These are phyloP conservation scores for Yamadazyma sp. DNA, from an alignment of 1,139 yeast species.

Conservation along the genomic window DNA sequence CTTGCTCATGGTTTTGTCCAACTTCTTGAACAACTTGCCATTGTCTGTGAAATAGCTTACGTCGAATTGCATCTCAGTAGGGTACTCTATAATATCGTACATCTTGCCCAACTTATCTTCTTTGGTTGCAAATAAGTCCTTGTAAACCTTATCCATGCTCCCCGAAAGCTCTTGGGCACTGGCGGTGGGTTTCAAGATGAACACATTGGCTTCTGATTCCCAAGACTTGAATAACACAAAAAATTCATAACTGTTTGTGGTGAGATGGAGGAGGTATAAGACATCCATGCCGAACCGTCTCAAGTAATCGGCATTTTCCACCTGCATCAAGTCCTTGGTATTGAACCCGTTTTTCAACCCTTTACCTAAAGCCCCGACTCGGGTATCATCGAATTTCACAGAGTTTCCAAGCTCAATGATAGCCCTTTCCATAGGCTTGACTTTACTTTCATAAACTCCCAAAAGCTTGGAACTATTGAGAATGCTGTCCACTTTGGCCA, in stretches of 20 bases:
- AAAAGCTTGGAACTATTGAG: slow-evolving; percentile 62
- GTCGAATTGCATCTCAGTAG: slow-evolving; percentile 52
- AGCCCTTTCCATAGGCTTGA: slow-evolving; percentile 69
- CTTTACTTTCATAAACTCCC: slow-evolving; percentile 77
- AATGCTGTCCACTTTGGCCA: slow-evolving; percentile 58
- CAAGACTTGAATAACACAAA: slow-evolving; percentile 69
- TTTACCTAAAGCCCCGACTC: slow-evolving; percentile 80
- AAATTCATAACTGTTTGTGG: slow-evolving; percentile 75
- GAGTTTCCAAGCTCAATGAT: slow-evolving; percentile 75
- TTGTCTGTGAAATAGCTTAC: slow-evolving; percentile 49
- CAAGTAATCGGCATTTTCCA: slow-evolving; percentile 53
- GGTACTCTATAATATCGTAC: slow-evolving; percentile 51
- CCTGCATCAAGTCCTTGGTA: slow-evolving; percentile 51
- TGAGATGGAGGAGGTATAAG: slow-evolving; percentile 69
- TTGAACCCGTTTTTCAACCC: slow-evolving; percentile 87
- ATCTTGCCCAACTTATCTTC: slow-evolving; percentile 43
- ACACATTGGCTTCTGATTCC: slow-evolving; percentile 52
- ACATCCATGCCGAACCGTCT: slow-evolving; percentile 57
- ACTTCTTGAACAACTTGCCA: slow-evolving; percentile 50
- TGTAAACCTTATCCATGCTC: slow-evolving; percentile 53
- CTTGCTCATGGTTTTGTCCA: slow-evolving; percentile 54
- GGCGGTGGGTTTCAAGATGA: slow-evolving; percentile 67
- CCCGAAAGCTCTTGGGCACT: slow-evolving; percentile 69
- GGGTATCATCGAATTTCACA: slow-evolving; percentile 66
- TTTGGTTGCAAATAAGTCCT: slow-evolving; percentile 50